These are phyloP conservation scores for Backusella tarrabulga DNA, from an alignment of 192 early-diverging fungal genomes.

Conservation along the genomic window DNA sequence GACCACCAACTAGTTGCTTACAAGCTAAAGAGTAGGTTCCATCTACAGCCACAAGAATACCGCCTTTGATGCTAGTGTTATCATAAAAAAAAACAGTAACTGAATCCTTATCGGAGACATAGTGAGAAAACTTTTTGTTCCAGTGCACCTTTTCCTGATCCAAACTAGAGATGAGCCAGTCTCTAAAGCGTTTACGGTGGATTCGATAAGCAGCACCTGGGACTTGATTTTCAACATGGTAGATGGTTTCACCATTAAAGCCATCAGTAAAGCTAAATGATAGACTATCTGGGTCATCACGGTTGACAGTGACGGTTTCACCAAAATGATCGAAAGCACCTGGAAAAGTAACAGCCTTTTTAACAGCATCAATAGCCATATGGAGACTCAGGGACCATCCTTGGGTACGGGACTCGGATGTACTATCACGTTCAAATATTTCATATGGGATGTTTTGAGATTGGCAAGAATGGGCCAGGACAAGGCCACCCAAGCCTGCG, in stretches of 20 bases:
- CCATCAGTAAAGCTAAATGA: constrained; percentile 2
- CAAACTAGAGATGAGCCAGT: constrained; percentile 1
- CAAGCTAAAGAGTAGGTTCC: constrained; percentile 31
- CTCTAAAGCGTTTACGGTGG: background rate
- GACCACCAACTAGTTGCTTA: background rate
- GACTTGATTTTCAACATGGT: background rate
- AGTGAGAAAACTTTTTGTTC: constrained; percentile 18
- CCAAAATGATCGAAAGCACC: constrained; percentile 4
- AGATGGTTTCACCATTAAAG: background rate
- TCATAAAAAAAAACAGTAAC: constrained; percentile 25
- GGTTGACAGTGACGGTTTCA: constrained; percentile 10
- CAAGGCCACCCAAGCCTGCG: constrained; percentile 22
- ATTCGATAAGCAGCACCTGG: background rate
- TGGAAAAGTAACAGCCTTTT: background rate
- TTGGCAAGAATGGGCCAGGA: constrained; percentile 13
- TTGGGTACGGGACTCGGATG: background rate
- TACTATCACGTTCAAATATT: constrained; percentile 24
- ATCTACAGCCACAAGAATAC: constrained; percentile 37
- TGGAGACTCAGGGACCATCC: constrained; percentile 10
- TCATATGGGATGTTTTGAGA: constrained; percentile 15
- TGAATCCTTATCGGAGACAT: constrained; percentile 9
- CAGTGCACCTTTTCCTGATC: constrained; percentile 8
- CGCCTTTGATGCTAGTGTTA: constrained; percentile 8
- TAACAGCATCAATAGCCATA: background rate
- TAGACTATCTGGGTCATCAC: background rate